Evolutionary conservation across 1,284 basidiomycete genomes (phyloP), one percentile per base, ranked within the genome.

Genomic region (Amylostereum chailletii): DNA sequence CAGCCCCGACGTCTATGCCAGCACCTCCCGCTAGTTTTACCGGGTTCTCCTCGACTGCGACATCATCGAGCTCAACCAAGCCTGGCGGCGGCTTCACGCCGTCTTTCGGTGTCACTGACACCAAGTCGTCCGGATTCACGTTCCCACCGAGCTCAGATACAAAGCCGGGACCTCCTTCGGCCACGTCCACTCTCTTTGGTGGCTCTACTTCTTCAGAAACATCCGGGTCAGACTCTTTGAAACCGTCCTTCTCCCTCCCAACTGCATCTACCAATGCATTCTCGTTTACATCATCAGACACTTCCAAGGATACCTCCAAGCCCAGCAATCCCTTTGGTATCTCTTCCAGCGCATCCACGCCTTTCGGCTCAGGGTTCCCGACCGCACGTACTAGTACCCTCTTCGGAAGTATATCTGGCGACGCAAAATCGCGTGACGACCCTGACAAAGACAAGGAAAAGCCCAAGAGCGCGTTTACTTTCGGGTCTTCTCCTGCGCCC

Each of bases 21-120:
- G 67, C 71, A 19, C 66, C 75, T 2, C 64, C 71, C 0, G 31
- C 58, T 7, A 56, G 59, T 32, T 68, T 71, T 47, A 50, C 63
- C 34, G 62, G 63, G 34, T 63, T 66, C 46, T n/a, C 38, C 8
- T 26, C 49, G n/a, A 26, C 26, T 5, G 8, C 50, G 30, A 19
- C 46, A 26, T 5, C 45, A 19, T 3, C 50, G 31, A 43, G 37
- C 38, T 43, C 48, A 9, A 19, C 34, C 33, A n/a, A 34, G 29
- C 40, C 53, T 30, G 30, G 47, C 7, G 46, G 49, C 29, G 51
- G 55, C 19, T 51, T 56, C 47, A 56, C 50, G 1, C 51, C 54
- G n/a, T 34, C 45, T 1, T 53, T 42, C 30, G 37, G 45, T 4
- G 29, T 36, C 7, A 3, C 10, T 4, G 39, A 37, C 4, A 38